Conservation (phyloP, 371 early-diverging fungal genomes). For the Mucor irregularis region DNA sequence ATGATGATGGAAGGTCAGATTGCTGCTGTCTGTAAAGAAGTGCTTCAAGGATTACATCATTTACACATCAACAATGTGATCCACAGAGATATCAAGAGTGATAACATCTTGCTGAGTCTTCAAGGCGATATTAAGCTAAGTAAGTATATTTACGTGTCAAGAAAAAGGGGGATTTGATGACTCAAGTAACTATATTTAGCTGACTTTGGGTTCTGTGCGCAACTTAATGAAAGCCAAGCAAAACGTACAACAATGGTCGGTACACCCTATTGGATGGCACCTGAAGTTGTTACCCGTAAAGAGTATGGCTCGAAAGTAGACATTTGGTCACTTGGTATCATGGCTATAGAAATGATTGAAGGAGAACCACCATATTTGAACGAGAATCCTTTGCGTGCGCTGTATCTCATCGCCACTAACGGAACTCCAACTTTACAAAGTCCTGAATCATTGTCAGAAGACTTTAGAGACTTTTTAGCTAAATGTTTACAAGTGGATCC, state of each 20-base stretch:
- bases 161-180: background rate
- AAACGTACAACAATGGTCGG: conserved; percentile 84
- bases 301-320: conserved; percentile 85
- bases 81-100: conserved; percentile 94
- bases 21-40: conserved; percentile 78
- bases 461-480: conserved; percentile 81
- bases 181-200: conserved; percentile 27
- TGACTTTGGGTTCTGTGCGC: conserved; percentile 92
- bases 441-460: conserved; percentile 72
- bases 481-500: conserved; percentile 84
- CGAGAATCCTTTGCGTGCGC: conserved; percentile 86
- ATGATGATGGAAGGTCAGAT: conserved; percentile 87
- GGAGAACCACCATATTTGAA: conserved; percentile 93
- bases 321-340: conserved; percentile 91
- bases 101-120: conserved; percentile 81
- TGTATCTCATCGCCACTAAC: conserved; percentile 76
- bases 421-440: too few species aligned
- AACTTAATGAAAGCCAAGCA: conserved; percentile 61
- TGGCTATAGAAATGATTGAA: conserved; percentile 96
- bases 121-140: conserved; percentile 83
- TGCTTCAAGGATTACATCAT: conserved; percentile 48
- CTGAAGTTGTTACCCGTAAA: conserved; percentile 84
- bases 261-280: conserved; percentile 81
- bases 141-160: conserved; percentile 27
- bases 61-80: conserved; percentile 86